Percentiles rank a stretch among this genome's conserved stretches.
These are phyloP conservation scores for Psilocybe cyanescens DNA, from an alignment of 768 basidiomycete species.

Conservation along the genomic window DNA sequence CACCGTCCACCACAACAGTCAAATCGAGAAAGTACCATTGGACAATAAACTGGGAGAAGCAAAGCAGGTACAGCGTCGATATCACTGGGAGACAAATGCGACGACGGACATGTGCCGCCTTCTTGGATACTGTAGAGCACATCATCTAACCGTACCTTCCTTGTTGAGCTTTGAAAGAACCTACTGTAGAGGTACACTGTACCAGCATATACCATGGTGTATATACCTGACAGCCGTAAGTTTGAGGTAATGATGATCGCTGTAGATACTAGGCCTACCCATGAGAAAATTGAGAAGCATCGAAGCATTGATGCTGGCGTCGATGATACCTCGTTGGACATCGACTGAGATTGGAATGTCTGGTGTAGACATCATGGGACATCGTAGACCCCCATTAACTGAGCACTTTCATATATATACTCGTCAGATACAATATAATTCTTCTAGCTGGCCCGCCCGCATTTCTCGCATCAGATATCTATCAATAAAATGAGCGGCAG, in stretches of 20 bases:
- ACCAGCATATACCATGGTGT: neutral
- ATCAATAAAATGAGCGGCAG: too few species aligned
- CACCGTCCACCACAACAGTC: neutral
- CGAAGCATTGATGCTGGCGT: neutral
- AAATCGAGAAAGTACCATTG: neutral
- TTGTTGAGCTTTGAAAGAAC: neutral
- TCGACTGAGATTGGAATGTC: neutral
- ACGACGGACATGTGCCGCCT: neutral
- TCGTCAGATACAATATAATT: too few species aligned
- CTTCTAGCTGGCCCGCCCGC: too few species aligned
- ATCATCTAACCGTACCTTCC: neutral
- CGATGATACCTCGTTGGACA: neutral
- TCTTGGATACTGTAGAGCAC: neutral
- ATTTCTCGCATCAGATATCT: too few species aligned
- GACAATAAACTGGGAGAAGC: neutral
- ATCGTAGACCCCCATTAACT: too few species aligned
- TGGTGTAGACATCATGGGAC: neutral
- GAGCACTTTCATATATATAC: too few species aligned
- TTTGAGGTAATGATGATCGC: too few species aligned
- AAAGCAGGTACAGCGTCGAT: neutral
- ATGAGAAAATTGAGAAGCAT: neutral
- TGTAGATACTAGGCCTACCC: neutral
- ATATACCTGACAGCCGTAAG: neutral
- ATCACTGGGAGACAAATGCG: neutral
- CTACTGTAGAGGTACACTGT: slow-evolving; percentile 1